These are phyloP conservation scores for Metschnikowia proteae DNA, from an alignment of 805 yeast species.

Conservation along the genomic window DNA sequence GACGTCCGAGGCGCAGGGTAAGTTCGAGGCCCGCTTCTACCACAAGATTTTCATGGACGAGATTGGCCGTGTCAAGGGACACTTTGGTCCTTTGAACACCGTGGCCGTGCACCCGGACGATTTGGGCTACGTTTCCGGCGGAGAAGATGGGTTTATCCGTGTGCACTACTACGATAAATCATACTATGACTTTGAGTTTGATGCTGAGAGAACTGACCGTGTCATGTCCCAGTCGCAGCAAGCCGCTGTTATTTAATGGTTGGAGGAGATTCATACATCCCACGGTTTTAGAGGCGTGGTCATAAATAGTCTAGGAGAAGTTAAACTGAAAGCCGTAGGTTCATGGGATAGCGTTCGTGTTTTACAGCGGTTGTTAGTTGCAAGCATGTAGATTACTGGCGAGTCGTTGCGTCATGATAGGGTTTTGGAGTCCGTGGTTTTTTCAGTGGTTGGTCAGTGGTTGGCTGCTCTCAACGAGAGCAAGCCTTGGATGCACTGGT, in stretches of 20 bases:
- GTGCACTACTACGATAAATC: conserved; percentile 89
- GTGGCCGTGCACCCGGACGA: conserved; percentile 95
- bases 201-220: conserved; percentile 70
- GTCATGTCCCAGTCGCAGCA: conserved; percentile 31
- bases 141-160: conserved; percentile 97
- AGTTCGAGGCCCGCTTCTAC: conserved; percentile 92
- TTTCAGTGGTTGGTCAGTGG: not conserved
- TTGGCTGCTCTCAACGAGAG: conserved; percentile 17
- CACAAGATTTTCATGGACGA: conserved; percentile 95
- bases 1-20: conserved; percentile 90
- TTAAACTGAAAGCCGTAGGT: no score
- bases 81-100: conserved; percentile 96
- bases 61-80: conserved; percentile 96
- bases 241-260: not conserved
- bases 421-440: no score
- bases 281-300: not conserved
- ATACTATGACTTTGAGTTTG: conserved; percentile 89
- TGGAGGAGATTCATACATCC: no score
- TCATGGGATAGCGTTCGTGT: no score
- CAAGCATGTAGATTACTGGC: no score
- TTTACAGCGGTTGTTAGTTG: no score
- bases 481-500: conserved; percentile 17
- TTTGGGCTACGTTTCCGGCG: conserved; percentile 90
- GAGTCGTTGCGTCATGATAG: no score
- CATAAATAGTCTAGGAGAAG: not conserved